phyloP scores from a whole-genome alignment of 306 rosid species.

The Pterocarpus macrocarpus region DNA sequence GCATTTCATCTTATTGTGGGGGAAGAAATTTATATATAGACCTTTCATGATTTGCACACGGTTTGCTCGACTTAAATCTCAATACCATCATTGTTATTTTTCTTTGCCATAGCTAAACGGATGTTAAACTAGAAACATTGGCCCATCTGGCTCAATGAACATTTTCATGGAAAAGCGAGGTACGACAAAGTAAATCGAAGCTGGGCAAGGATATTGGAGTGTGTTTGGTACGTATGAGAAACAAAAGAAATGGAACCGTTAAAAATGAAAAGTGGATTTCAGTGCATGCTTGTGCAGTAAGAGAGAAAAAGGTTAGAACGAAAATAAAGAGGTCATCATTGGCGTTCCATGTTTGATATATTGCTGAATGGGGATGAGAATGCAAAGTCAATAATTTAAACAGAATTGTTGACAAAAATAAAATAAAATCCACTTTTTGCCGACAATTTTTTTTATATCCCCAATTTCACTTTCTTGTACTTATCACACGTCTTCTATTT shows the following conservation, averaged over 20 bases:
- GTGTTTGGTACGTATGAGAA: conserved; percentile 44
- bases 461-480: not conserved
- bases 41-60: conserved; percentile 42
- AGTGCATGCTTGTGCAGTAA: conserved; percentile 28
- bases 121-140: conserved; percentile 15
- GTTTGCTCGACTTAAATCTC: conserved; percentile 38
- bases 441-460: not conserved
- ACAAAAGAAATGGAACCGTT: conserved; percentile 19
- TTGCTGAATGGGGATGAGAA: not conserved
- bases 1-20: conserved; percentile 12
- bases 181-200: conserved; percentile 1
- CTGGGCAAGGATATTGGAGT: not conserved
- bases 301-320: conserved; percentile 18
- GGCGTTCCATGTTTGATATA: not conserved
- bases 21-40: not conserved
- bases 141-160: conserved; percentile 27
- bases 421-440: not conserved
- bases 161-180: conserved; percentile 26
- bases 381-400: not conserved
- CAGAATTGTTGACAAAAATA: not conserved
- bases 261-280: conserved; percentile 14
- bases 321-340: conserved; percentile 23
- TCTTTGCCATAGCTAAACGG: not conserved
- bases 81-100: conserved; percentile 29
- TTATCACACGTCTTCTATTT: not conserved